Evolutionary conservation across 768 basidiomycete genomes (phyloP), one percentile per base, ranked within the genome.

Genomic region (Boletus edulis): DNA sequence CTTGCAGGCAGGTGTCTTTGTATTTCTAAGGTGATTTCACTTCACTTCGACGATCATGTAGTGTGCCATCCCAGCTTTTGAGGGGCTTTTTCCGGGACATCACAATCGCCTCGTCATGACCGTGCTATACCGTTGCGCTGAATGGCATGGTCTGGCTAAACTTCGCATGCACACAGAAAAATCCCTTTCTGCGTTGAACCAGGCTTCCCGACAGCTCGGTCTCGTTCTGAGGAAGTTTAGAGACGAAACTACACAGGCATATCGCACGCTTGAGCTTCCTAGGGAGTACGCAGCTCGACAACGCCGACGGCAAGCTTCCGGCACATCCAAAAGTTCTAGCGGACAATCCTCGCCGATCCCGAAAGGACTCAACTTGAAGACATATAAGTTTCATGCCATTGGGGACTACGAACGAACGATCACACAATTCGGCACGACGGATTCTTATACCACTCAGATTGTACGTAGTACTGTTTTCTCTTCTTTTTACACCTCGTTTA

Each of bases 61-160:
- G 74, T 72, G 71, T 63, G 2, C 55, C 8, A 58, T 76, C 5
- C 73, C 76, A 1, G 69, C 61, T 9, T 74, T 76, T 45, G 73
- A 77, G 12, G 73, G 68, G 6, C 68, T 79, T 0, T 59, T 77
- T 17, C 65, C 63, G 15, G 51, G 57, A 14, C 38, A 31, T 2
- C 59, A 72, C 45, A 53, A 74, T 27, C 15, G 27, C 3, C 51
- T 62, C 8, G 29, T 73, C 11, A 39, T 50, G 11, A 54, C 60
- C 4, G 44, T 73, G 0, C 46, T 73, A 1, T 75, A 70, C 53
- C 50, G 49, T 1, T 55, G 70, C 4, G 64, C 62, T 5, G 65
- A 62, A 14, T 77, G 75, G 76, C 74, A 76, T 61, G 68, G 56
- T 0, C 53, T 68, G 7, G 72, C 67, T 24, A 24, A 24, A 5